Conservation (phyloP, 106 monocot species). For the Dendrobium huoshanense region DNA sequence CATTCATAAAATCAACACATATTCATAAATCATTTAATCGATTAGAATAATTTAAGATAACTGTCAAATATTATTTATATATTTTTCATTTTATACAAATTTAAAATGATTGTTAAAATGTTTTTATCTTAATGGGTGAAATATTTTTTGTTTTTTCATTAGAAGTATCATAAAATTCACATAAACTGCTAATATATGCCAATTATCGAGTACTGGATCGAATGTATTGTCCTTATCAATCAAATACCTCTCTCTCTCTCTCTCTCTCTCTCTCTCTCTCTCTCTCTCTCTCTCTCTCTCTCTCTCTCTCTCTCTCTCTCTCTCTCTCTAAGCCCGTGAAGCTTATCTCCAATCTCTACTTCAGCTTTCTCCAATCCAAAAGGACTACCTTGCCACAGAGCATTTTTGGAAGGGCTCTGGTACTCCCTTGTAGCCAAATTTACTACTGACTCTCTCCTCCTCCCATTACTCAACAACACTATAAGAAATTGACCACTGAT, state of each 20-base stretch:
- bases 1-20: too few species aligned
- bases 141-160: too few species aligned
- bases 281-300: slow-evolving; percentile 8
- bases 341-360: neutral
- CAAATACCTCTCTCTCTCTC: slow-evolving; percentile 12
- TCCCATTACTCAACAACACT: neutral
- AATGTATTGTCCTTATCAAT: slow-evolving; percentile 7
- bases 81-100: too few species aligned
- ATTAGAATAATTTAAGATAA: too few species aligned
- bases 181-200: too few species aligned
- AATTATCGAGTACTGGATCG: too few species aligned
- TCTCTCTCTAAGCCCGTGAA: neutral
- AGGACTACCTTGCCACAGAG: neutral
- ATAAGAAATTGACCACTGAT: neutral
- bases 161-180: too few species aligned
- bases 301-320: slow-evolving; percentile 13
- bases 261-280: slow-evolving; percentile 20
- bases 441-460: too few species aligned
- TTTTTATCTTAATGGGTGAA: too few species aligned
- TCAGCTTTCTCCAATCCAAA: neutral
- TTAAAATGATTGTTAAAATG: too few species aligned
- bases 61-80: too few species aligned
- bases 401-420: slow-evolving; percentile 1
- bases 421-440: neutral
- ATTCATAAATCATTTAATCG: too few species aligned